Evolutionary conservation across 1,139 yeast genomes (phyloP), one percentile per base, ranked within the genome.

Genomic region (Kurtzmaniella quercitrusa): DNA sequence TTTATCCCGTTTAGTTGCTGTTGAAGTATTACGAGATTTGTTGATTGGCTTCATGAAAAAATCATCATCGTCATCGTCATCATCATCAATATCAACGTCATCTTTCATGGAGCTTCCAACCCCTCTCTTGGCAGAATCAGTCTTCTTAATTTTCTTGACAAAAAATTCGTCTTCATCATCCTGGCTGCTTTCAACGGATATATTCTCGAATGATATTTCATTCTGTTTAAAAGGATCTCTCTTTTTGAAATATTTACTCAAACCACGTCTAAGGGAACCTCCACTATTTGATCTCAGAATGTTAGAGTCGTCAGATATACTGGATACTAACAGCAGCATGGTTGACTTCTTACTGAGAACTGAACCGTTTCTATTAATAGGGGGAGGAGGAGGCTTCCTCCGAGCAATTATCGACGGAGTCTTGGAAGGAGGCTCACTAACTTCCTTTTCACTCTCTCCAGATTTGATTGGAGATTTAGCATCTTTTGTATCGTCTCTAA

Each of bases 341-440:
- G 40, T 42, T 21, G 41, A 14, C 19, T 37, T 41, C 12, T 41
- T 15, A 31, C 39, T 19, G 23, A 33, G 15, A 27, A 39, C 15
- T 7, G 47, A 39, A 14, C 41, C 47, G 10, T 37, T 39, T 27
- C 50, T 34, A 10, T 43, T 43, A n/a, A 43, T 10, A n/a, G 87
- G 85, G 2, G 87, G 85, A 1, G 91, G 93, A 2, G 94, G 94
- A 0, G 94, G 91, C 4, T 75, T 80, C 52, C 94, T 66, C 47
- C 73, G 74, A 0, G 94, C 91, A 11, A 83, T 77, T 19, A 85
- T 54, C 6, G 37, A 33, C 5, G 41, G 16, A 16, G 38, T 40
- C 17, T 25, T 38, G 37, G 29, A 42, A 2, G 43, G 38, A 8
- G 38, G 38, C 18, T 31, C 36, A 10, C 36, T 31, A 5, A 15